Evolutionary conservation across 129 eudicot species (phyloP).

Genomic region (Lonicera japonica): DNA sequence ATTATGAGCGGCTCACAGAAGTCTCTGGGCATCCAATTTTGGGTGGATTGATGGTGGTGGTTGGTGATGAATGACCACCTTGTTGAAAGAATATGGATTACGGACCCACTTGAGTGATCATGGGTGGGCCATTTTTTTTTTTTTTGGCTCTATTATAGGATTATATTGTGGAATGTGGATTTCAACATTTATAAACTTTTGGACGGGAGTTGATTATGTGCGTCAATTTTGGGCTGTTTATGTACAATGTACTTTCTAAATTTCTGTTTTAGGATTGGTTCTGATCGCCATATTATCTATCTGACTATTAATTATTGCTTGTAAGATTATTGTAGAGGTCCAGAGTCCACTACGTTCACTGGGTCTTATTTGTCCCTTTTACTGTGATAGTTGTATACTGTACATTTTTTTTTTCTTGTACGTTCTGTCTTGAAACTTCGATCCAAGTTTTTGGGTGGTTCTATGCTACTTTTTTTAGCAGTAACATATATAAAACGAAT

Average conservation of each 20-base stretch:
- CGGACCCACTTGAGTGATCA: slow-evolving; percentile 34
- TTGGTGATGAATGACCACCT: slow-evolving; percentile 40
- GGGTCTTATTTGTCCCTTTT: slow-evolving; percentile 33
- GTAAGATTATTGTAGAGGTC: slow-evolving; percentile 34
- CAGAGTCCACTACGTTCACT: slow-evolving; percentile 33
- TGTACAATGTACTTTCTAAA: slow-evolving; percentile 7
- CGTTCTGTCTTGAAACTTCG: slow-evolving; percentile 21
- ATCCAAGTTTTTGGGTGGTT: neutral
- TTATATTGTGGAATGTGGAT: slow-evolving; percentile 16
- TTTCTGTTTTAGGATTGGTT: slow-evolving; percentile 28
- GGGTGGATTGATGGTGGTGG: slow-evolving; percentile 63
- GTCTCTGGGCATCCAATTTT: slow-evolving; percentile 40
- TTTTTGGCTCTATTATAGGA: slow-evolving; percentile 29
- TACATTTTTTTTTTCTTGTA: neutral
- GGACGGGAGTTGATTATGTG: slow-evolving; percentile 30
- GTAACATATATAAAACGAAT: too few species aligned
- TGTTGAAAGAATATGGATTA: slow-evolving; percentile 32
- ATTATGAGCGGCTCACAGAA: slow-evolving; percentile 42
- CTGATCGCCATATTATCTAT: slow-evolving; percentile 25
- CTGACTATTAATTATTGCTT: slow-evolving; percentile 44
- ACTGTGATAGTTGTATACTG: slow-evolving; percentile 6
- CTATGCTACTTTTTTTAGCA: neutral
- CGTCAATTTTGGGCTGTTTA: slow-evolving; percentile 26
- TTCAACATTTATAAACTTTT: slow-evolving; percentile 25
- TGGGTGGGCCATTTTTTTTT: slow-evolving; percentile 25